phyloP scores from a whole-genome alignment of 129 eudicot genomes.

The Ambrosia artemisiifolia region DNA sequence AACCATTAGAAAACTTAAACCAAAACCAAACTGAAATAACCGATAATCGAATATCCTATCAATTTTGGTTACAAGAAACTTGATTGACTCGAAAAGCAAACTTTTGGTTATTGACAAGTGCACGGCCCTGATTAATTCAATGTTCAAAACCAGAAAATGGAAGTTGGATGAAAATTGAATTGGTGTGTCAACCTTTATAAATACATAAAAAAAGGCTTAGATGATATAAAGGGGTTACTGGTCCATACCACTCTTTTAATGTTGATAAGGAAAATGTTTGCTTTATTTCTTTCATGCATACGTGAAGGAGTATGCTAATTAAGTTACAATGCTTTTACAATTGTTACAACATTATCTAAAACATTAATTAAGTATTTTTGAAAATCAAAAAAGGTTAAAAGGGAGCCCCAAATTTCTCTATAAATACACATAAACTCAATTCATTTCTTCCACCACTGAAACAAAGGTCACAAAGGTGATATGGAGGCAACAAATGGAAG shows the following conservation, averaged over 20 bases:
- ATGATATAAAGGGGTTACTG: slow-evolving; percentile 28
- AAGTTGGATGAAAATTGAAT: not conserved
- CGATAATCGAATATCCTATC: too few species aligned
- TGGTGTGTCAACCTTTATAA: slow-evolving; percentile 7
- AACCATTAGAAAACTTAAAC: too few species aligned
- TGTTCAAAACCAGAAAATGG: not conserved
- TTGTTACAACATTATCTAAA: not conserved
- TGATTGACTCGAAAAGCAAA: not conserved
- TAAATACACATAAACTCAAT: slow-evolving; percentile 24
- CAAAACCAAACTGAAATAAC: too few species aligned
- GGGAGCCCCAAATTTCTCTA: slow-evolving; percentile 13
- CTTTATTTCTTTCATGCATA: slow-evolving; percentile 19
- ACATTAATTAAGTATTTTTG: not conserved
- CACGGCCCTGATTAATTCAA: too few species aligned
- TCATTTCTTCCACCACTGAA: slow-evolving; percentile 8
- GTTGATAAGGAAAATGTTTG: slow-evolving; percentile 14
- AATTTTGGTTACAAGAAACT: too few species aligned
- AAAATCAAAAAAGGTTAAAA: not conserved
- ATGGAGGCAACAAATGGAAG: slow-evolving; percentile 30
- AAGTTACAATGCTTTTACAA: not conserved
- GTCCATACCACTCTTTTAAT: slow-evolving; percentile 23
- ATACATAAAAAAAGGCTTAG: slow-evolving; percentile 8
- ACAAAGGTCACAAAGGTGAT: slow-evolving; percentile 5
- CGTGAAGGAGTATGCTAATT: not conserved
- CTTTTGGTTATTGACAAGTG: not conserved